These are phyloP conservation scores for Monilinia fructicola DNA, from an alignment of 2,329 filamentous ascomycete genomes.

Conservation along the genomic window DNA sequence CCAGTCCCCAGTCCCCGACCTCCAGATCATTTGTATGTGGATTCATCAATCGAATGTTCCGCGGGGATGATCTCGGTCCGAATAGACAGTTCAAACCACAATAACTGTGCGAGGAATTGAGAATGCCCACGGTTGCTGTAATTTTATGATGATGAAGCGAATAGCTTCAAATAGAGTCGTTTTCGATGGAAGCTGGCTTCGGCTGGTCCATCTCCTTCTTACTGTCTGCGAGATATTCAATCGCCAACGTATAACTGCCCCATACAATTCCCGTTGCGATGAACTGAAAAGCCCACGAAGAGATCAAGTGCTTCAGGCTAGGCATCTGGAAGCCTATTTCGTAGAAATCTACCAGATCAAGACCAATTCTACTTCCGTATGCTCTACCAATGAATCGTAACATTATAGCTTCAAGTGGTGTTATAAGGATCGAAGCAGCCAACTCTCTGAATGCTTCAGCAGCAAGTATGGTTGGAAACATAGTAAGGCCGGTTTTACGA, in stretches of 20 bases:
- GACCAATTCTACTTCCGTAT: conserved; percentile 31
- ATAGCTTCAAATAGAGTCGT: neutral
- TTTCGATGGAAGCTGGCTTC: neutral
- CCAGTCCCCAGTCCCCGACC: neutral
- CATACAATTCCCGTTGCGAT: conserved; percentile 30
- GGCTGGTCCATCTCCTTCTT: conserved; percentile 9
- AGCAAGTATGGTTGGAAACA: conserved; percentile 40
- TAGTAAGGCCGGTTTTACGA: conserved; percentile 39
- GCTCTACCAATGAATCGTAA: conserved; percentile 37
- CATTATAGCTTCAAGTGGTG: conserved; percentile 40
- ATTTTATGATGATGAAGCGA: neutral
- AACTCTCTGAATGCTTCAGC: conserved; percentile 39
- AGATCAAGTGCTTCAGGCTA: conserved; percentile 32
- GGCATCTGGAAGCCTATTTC: conserved; percentile 24
- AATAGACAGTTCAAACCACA: conserved; percentile 1
- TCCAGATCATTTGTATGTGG: conserved; percentile 9
- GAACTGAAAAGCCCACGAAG: conserved; percentile 32
- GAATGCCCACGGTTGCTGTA: neutral
- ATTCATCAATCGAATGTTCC: neutral
- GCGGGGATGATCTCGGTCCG: conserved; percentile 17
- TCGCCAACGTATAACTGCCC: conserved; percentile 34
- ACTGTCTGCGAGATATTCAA: conserved; percentile 27
- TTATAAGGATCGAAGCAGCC: conserved; percentile 33
- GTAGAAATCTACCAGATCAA: conserved; percentile 31
- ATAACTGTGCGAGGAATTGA: neutral